Base-by-base conservation (phyloP, 2,329 filamentous ascomycete genomes). In the Phaeosphaeriaceae sp. region DNA sequence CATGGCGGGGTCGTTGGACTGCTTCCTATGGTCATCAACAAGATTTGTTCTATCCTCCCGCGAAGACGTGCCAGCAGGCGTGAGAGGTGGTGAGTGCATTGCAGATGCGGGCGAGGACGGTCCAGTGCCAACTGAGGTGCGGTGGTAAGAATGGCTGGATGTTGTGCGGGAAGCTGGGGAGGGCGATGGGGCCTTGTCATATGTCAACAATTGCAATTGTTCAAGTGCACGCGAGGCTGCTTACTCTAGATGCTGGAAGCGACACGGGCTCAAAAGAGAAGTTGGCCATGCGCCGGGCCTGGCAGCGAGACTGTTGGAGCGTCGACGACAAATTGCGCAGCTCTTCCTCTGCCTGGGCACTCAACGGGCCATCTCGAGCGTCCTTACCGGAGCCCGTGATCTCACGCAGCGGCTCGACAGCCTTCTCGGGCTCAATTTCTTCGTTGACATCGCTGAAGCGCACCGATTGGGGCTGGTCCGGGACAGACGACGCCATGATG, bases 221-320 rank as follows among this genome's bases (percentile, higher is more conserved):
- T 40, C 30, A 52, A 55, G 43, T 35, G 44, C 23, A 44, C 30
- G 22, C 64, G 21, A 23, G 22, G 35, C 52, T 67, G 86, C 90
- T 79, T 88, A 94, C 92, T 80, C 92, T 87, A 48, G 92, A 94
- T 30, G 87, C 85, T 40, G 95, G 94, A 53, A 98, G 84, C 35
- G 95, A 98, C 64, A 97, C 89, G 32, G 94, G 90, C 76, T 97
- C 94, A 73, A 94, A 98, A 46, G 91, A 89, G 79, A 93, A 97
- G 74, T 93, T 92, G 74, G 91, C 91, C 83, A 97, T 88, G 64
- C 94, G 88, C 57, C 88, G 86, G 69, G 94, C 90, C 80, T 97
- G 94, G 61, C 97, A 84, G 68, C 90, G 88, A 49, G 89, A 86
- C 62, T 88, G 88, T 65, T 93, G 90, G 24, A 97, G 82, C 23